Evolutionary conservation across 805 yeast species (phyloP), one percentile per base, ranked within the genome.

Genomic region (Pichia scutulata): DNA sequence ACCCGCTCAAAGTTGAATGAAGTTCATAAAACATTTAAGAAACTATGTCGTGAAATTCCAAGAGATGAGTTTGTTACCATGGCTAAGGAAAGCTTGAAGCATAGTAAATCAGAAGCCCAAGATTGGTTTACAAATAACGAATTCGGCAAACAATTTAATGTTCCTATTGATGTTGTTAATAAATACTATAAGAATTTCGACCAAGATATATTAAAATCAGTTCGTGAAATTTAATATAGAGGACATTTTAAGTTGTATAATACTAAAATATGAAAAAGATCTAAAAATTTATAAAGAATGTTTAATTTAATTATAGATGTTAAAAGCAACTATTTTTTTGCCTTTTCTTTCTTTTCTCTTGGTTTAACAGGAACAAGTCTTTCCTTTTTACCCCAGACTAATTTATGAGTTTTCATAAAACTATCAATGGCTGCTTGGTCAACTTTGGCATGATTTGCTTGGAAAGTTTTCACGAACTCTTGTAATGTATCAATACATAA

Each of bases 341-440:
- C 61, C 22, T 50, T 39, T 40, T 36, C 41, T 61, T 75, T 80
- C 59, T 67, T 66, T 55, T 67, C 77, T 59, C 75, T 72, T 54
- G 70, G 76, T 68, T 85, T 86, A 16, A 75, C 76, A 12, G 89
- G 82, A 51, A 88, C 92, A 42, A 76, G 66, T 73, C 96, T 80
- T 69, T 83, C 86, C 65, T 78, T 77, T 49, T 73, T 66, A 37
- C 96, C 96, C 76, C 80, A 83, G 43, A 77, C 77, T 62, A 89
- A 78, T 65, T 82, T 78, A 62, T 95, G 95, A 46, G 93, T 90
- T 58, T 77, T 82, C 92, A 88, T 93, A 66, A 84, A 93, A 52
- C 76, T 63, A 50, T 77, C 79, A 47, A 89, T 71, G 5, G 72
- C 69, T 19, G 71, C 81, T 43, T 85, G 84, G 53, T 81, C 79